Evolutionary conservation across 768 basidiomycete genomes (phyloP).

Genomic region (Neoboletus subvelutipes): DNA sequence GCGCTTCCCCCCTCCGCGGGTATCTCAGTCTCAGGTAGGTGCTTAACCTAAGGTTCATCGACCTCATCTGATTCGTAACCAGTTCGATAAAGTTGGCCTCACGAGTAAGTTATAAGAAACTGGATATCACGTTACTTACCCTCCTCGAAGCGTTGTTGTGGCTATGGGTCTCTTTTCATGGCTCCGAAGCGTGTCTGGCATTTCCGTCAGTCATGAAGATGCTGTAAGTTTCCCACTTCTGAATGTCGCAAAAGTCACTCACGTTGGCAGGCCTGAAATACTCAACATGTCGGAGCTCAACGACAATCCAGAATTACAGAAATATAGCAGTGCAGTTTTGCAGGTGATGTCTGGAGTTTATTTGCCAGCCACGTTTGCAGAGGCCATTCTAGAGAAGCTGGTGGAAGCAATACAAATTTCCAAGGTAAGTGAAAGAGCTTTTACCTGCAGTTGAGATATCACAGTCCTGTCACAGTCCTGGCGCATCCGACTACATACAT

Average conservation of each 20-base stretch:
- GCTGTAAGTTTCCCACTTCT: constrained; percentile 52
- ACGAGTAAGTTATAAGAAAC: constrained; percentile 51
- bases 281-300: constrained; percentile 89
- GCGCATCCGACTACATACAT: constrained; percentile 83
- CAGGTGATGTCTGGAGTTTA: constrained; percentile 81
- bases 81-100: constrained; percentile 88
- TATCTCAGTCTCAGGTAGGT: constrained; percentile 72
- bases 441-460: constrained; percentile 7
- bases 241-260: neutral
- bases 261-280: constrained; percentile 68
- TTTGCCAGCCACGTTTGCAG: constrained; percentile 66
- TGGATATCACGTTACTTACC: constrained; percentile 14
- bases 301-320: constrained; percentile 79
- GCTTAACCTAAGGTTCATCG: neutral
- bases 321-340: constrained; percentile 75
- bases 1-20: constrained; percentile 82
- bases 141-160: constrained; percentile 64
- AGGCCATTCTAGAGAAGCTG: constrained; percentile 59
- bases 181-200: constrained; percentile 68
- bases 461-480: constrained; percentile 59
- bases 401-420: constrained; percentile 76
- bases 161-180: constrained; percentile 77
- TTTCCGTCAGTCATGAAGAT: constrained; percentile 77
- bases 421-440: constrained; percentile 45
- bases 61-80: constrained; percentile 16